Conservation (phyloP, 768 basidiomycete genomes). For the Obba rivulosa region DNA sequence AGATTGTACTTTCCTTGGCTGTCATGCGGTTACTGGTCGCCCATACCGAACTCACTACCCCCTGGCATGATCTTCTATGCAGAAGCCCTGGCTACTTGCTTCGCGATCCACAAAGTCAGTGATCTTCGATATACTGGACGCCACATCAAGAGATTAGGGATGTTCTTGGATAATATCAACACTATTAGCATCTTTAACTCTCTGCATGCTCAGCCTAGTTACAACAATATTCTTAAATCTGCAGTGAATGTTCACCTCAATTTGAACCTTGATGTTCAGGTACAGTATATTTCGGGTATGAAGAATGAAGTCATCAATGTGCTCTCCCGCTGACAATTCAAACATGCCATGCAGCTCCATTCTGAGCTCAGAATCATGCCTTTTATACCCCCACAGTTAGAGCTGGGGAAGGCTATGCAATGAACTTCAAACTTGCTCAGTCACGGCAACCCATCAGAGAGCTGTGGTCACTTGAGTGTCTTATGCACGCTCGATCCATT, state of each 20-base stretch:
- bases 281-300: constrained; percentile 20
- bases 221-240: constrained; percentile 11
- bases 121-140: not conserved
- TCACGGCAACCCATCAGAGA: constrained; percentile 28
- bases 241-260: constrained; percentile 4
- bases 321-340: constrained; percentile 10
- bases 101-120: not conserved
- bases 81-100: not conserved
- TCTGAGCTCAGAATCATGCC: not conserved
- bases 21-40: not conserved
- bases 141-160: not conserved
- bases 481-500: constrained; percentile 28
- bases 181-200: constrained; percentile 20
- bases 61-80: constrained; percentile 2
- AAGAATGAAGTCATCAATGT: constrained; percentile 20
- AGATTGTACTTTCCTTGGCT: constrained; percentile 13
- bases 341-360: not conserved
- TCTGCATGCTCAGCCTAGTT: constrained; percentile 5
- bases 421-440: constrained; percentile 7
- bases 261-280: constrained; percentile 10
- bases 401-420: constrained; percentile 19
- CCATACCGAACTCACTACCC: not conserved
- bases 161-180: constrained; percentile 19
- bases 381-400: constrained; percentile 15
- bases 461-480: constrained; percentile 30